Evolutionary conservation across 805 yeast species (phyloP), one percentile per base, ranked within the genome.

Genomic region (Priceomyces haplophilus): DNA sequence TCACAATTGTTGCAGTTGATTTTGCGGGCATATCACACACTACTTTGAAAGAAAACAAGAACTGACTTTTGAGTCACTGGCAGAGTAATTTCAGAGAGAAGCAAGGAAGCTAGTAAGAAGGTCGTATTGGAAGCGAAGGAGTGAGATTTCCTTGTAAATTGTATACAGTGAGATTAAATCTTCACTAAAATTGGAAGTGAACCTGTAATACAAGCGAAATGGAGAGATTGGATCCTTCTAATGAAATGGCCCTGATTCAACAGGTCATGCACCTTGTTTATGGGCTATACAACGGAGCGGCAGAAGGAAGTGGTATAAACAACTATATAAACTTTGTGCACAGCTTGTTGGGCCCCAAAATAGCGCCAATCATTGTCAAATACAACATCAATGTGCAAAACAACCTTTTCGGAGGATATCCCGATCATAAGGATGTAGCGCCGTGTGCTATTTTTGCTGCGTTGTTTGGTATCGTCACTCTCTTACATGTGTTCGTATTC

Each of bases 391-490:
- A 51, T 5, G 51, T 53, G 24, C 83, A 79, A 55, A 66, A 65
- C 40, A 63, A 78, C 2, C 59, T 80, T 34, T 82, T 82, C 62
- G 88, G 88, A 8, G 79, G 77, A 8, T 83, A 81, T 52, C 85
- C 87, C 3, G 24, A 41, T 40, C 31, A 59, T 7, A 34, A 31
- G n/a, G 91, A 85, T 59, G 57, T 70, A 11, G 87, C 79, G 1
- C 89, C 89, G 3, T 65, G 76, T 43, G 78, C 78, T 1, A 58
- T 84, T 0, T 82, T 83, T 49, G 55, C 73, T 2, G 85, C 75
- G 0, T 62, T 76, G 1, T 84, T 80, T 48, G 58, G 65, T 10
- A 45, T 83, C 2, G 51, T 84, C 27, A 52, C 67, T 32, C 11
- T 78, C 1, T 72, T 72, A 0, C 83, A 81, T 50, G 40, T 68